phyloP scores from a whole-genome alignment of 2,329 filamentous ascomycete species.

The Pseudogymnoascus destructans region DNA sequence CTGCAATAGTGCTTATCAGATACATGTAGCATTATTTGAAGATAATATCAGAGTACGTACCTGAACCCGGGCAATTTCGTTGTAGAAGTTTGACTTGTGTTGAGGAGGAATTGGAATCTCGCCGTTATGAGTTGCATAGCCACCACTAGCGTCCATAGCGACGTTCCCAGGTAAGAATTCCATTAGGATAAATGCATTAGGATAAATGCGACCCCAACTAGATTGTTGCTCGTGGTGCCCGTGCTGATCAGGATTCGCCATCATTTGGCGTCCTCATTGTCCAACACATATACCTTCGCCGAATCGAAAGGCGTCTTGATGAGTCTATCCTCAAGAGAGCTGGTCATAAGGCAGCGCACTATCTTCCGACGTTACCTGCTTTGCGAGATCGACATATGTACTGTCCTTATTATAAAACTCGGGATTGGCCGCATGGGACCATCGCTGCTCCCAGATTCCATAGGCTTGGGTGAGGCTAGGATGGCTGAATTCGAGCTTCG shows the following conservation, averaged over 20 bases:
- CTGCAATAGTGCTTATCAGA: slow-evolving; percentile 31
- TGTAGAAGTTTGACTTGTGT: not conserved
- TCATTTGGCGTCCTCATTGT: no score
- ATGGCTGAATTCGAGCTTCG: not conserved
- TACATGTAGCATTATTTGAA: slow-evolving; percentile 38
- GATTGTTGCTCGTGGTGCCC: no score
- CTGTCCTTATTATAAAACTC: not conserved
- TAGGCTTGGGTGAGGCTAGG: not conserved
- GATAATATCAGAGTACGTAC: not conserved
- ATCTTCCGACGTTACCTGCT: not conserved
- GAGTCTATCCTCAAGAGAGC: not conserved
- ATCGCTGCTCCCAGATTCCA: not conserved
- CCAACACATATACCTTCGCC: not conserved
- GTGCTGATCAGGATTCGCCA: no score
- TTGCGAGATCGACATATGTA: not conserved
- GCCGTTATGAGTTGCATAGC: not conserved
- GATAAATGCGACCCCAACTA: not conserved
- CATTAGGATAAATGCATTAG: not conserved
- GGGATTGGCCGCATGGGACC: not conserved
- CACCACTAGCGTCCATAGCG: not conserved
- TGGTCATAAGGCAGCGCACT: not conserved
- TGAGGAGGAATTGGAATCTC: not conserved
- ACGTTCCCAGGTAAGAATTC: not conserved
- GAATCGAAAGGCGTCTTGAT: not conserved
- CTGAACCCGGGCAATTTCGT: not conserved